These are phyloP conservation scores for Cladosporium sp. DNA, from an alignment of 2,329 filamentous ascomycete species.

Conservation along the genomic window DNA sequence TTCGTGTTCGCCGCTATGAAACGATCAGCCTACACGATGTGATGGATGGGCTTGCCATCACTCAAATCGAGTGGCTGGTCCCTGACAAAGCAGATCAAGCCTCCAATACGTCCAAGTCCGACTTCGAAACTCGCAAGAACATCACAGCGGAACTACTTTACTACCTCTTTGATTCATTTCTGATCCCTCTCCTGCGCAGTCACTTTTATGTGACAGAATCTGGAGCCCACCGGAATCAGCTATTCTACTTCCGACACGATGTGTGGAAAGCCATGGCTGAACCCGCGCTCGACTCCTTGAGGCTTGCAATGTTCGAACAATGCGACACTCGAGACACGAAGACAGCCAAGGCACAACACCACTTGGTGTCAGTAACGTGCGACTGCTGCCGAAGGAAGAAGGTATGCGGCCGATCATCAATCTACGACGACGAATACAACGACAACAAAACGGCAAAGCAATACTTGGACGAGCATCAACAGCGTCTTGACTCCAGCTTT, in stretches of 20 bases:
- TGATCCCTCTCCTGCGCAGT: constrained; percentile 79
- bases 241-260: constrained; percentile 96
- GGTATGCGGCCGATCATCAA: constrained; percentile 86
- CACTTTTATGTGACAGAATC: constrained; percentile 97
- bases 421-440: constrained; percentile 61
- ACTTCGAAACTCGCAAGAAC: constrained; percentile 71
- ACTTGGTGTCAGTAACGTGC: constrained; percentile 73
- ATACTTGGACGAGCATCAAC: constrained; percentile 65
- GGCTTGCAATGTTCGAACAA: constrained; percentile 72
- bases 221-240: constrained; percentile 68
- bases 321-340: constrained; percentile 56
- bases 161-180: constrained; percentile 85
- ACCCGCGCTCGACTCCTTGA: constrained; percentile 65
- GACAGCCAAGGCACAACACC: constrained; percentile 56
- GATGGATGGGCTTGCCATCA: constrained; percentile 62
- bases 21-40: constrained; percentile 74
- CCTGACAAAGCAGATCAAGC: constrained; percentile 44
- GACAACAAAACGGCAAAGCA: constrained; percentile 49
- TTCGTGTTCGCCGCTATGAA: constrained; percentile 76
- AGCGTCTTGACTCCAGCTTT: constrained; percentile 68
- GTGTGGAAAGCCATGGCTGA: constrained; percentile 76
- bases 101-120: constrained; percentile 63
- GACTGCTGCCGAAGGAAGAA: constrained; percentile 74
- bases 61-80: constrained; percentile 60
- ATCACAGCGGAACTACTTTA: constrained; percentile 83